Evolutionary conservation across 2,329 filamentous ascomycete species (phyloP), one percentile per base, ranked within the genome.

Genomic region (Ascochyta viciae-villosae): DNA sequence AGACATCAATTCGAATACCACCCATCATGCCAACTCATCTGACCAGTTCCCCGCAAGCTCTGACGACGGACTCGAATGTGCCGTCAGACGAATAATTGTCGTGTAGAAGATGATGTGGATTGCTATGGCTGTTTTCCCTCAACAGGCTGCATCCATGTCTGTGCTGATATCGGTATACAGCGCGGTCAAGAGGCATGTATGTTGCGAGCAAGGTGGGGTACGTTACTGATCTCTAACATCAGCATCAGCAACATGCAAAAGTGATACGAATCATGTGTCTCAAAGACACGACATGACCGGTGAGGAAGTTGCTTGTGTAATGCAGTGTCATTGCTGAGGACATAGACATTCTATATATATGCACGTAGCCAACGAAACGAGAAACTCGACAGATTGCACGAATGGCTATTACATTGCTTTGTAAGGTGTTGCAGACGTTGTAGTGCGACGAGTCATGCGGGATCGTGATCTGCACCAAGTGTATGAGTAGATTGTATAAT

Each of bases 301-400:
- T 56, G 53, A 51, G n/a, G 24, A 15, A 22, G 22, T 38, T 39
- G 38, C 37, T 56, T 45, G 37, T 56, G 53, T 56, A 29, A 43
- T 43, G 35, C 37, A 15, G 19, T 47, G 38, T 39, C 47, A 47
- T 50, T 12, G n/a, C 29, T 33, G 13, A 7, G 31, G 16, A 42
- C 6, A 2, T 16, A n/a, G 13, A 6, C 10, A 34, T 22, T 27
- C n/a, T 51, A 56, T 56, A 48, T 51, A 43, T 47, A 51, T 15
- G 29, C 13, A 13, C 29, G 12, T 31, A 15, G 29, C 29, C 29
- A 13, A 35, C 13, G 10, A 43, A 16, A 6, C 15, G 7, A n/a
- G 2, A 3, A 23, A 7, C 16, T 9, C 23, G 38, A 24, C 8
- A 7, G 12, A 16, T 41, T 33, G 7, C 22, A 34, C 46, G 23